Evolutionary conservation across 371 early-diverging fungal genomes (phyloP).

Genomic region (Mucor plumbeus): DNA sequence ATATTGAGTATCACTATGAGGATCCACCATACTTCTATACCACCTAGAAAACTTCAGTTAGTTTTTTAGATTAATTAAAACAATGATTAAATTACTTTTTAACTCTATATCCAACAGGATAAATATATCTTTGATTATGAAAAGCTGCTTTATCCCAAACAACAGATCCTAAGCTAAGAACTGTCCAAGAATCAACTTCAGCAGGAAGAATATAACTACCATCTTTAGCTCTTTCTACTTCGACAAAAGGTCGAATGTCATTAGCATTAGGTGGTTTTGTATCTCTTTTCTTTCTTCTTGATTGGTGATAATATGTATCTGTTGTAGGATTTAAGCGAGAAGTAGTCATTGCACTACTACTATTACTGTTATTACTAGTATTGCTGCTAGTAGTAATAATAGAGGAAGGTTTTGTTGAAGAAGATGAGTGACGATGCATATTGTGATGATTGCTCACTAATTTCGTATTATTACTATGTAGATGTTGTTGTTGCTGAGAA

Average conservation of each 20-base stretch:
- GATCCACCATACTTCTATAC: conserved; percentile 78
- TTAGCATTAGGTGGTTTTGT: conserved; percentile 49
- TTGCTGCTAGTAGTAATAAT: background rate
- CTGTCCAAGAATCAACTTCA: conserved; percentile 77
- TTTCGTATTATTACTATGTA: background rate
- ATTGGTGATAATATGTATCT: conserved; percentile 45
- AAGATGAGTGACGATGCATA: background rate
- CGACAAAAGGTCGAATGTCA: conserved; percentile 43
- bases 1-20: conserved; percentile 66
- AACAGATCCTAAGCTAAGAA: conserved; percentile 73
- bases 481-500: background rate
- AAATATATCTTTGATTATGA: conserved; percentile 90
- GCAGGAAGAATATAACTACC: conserved; percentile 80
- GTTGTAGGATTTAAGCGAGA: conserved; percentile 13
- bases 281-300: conserved; percentile 44
- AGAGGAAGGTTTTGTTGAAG: background rate
- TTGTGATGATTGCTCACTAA: background rate
- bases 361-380: background rate
- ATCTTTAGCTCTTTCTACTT: conserved; percentile 61
- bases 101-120: conserved; percentile 85
- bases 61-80: background rate
- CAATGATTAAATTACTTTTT: conserved; percentile 41
- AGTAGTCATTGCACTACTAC: background rate
- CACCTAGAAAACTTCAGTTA: conserved; percentile 36
- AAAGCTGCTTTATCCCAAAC: conserved; percentile 78